Conservation (phyloP, 139 green algal species). For the Chlamydomonas incerta region DNA sequence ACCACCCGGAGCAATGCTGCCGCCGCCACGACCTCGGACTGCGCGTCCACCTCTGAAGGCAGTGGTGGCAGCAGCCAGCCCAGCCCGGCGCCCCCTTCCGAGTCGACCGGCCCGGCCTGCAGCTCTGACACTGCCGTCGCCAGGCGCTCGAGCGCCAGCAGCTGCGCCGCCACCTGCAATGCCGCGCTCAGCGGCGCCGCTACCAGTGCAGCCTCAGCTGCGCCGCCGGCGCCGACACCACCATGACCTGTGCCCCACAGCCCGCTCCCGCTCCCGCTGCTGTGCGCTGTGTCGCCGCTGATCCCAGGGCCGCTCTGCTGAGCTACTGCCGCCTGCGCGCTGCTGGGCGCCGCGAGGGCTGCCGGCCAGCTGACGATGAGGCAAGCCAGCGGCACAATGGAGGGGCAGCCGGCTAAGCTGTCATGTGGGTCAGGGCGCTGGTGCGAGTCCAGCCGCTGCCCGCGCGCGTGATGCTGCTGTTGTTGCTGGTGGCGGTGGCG, state of each 20-base stretch:
- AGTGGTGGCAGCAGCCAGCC: too few species aligned
- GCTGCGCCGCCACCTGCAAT: background rate
- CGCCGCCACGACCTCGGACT: background rate
- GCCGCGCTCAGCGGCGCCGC: background rate
- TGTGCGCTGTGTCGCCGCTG: too few species aligned
- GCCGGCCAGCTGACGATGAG: background rate
- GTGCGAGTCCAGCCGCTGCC: too few species aligned
- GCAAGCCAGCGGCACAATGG: conserved; percentile 1
- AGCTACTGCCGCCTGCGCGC: background rate
- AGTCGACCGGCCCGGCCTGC: background rate
- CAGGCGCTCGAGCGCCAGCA: conserved; percentile 11
- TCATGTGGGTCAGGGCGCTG: too few species aligned
- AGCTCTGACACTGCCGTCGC: background rate
- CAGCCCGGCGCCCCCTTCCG: background rate
- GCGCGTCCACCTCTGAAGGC: too few species aligned
- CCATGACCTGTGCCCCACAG: background rate
- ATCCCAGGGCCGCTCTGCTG: too few species aligned
- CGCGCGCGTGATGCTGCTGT: background rate
- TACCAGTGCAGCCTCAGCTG: background rate
- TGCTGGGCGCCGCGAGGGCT: background rate
- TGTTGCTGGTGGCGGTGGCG: background rate
- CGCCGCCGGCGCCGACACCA: background rate
- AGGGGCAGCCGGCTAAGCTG: background rate
- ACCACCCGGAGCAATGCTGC: conserved; percentile 2
- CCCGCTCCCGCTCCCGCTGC: too few species aligned